Base-by-base conservation (phyloP, 1,284 basidiomycete genomes). In the Anthracocystis panici-leucophaei region DNA sequence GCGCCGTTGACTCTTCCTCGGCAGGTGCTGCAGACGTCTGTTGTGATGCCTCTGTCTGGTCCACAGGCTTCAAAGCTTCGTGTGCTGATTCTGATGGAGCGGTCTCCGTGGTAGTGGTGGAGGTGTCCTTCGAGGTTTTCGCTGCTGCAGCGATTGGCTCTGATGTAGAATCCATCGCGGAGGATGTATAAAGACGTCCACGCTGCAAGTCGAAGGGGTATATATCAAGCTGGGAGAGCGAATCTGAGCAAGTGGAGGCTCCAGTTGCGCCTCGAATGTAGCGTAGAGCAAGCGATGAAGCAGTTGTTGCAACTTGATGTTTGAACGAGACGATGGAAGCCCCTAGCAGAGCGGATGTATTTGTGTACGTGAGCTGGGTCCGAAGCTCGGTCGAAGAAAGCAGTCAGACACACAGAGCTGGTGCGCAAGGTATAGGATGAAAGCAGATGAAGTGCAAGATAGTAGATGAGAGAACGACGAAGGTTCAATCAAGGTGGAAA, bases 91-190 rank as follows among this genome's bases (percentile, higher is more conserved):
- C 20, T 7, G 38, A 18, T 52, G 51, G 33, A 40, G 6, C 35
- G 16, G 33, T 16, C 35, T 38, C 35, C 5, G 35, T 5, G 29
- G 20, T 33, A 2, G 45, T 8, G 48, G 35, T 5, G 2, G 55
- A 11, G 38, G 23, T 45, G 11, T 21, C 44, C 12, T 20, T 20
- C 3, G 44, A 38, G 45, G 21, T 57, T 14, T 48, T 33, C 8
- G 31, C 23, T 14, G 45, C 0, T 40, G 21, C 8, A 6, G 23
- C 31, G 5, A n/a, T 18, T 27, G 45, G 16, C 27, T 27, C 23
- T 18, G 55, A 18, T 40, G 33, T 27, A 5, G 55, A 29, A 14
- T 57, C 55, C 55, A 57, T 57, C 33, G 12, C 25, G 33, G 14
- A 40, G n/a, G 33, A 20, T 50, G n/a, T 49, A 4, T 20, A 23